phyloP scores from a whole-genome alignment of 2,329 filamentous ascomycete genomes.

The Bipolaris sorokiniana region DNA sequence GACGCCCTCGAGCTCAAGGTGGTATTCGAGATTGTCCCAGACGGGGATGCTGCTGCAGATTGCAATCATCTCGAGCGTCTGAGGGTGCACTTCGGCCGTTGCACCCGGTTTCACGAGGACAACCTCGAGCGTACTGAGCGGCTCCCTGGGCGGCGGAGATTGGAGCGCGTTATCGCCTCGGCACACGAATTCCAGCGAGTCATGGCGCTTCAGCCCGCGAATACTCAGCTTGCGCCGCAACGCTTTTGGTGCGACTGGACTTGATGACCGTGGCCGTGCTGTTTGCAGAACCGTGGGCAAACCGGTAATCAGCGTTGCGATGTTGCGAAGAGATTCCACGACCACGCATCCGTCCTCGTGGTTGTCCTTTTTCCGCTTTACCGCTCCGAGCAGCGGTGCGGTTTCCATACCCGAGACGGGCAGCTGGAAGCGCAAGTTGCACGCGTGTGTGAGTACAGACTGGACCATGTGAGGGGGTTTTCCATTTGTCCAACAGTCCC shows the following conservation, averaged over 20 bases:
- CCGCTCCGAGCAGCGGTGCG: constrained; percentile 17
- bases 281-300: background rate
- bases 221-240: constrained; percentile 16
- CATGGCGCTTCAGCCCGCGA: constrained; percentile 8
- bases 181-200: constrained; percentile 15
- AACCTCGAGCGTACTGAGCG: constrained; percentile 30
- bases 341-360: constrained; percentile 26
- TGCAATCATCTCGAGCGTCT: constrained; percentile 27
- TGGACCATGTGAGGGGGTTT: constrained; percentile 26
- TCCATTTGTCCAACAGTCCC: constrained; percentile 29
- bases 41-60: constrained; percentile 30
- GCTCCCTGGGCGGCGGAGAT: constrained; percentile 8
- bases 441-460: constrained; percentile 23
- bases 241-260: constrained; percentile 4
- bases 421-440: constrained; percentile 30
- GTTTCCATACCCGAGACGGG: constrained; percentile 33
- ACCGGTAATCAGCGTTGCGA: constrained; percentile 21
- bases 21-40: constrained; percentile 27
- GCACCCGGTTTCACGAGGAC: constrained; percentile 31
- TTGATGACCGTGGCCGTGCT: constrained; percentile 7
- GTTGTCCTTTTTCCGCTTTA: constrained; percentile 32
- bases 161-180: constrained; percentile 6
- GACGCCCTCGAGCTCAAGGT: constrained; percentile 31
- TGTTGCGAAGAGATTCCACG: constrained; percentile 24
- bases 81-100: constrained; percentile 22